Percentiles rank a stretch among this genome's conserved stretches.
Conservation (phyloP, 2,329 filamentous ascomycete genomes). For the Lecanicillium sp. region DNA sequence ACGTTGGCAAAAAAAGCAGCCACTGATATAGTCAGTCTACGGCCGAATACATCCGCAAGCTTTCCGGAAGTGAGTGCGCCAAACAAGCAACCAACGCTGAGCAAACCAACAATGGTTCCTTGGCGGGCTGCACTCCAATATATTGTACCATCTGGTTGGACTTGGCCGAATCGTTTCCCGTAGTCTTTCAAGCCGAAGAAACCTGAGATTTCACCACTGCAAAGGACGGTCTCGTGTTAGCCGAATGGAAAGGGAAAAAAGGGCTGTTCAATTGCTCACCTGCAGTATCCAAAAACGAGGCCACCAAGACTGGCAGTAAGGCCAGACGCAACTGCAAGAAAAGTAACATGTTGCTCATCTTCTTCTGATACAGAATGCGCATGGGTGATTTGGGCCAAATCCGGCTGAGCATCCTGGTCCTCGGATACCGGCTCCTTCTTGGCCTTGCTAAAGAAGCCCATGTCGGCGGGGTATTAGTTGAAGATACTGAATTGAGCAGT, state of each 20-base stretch:
- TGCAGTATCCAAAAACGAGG: slow-evolving; percentile 50
- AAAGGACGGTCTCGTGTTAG: slow-evolving; percentile 1
- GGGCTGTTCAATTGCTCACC: slow-evolving; percentile 23
- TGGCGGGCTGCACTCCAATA: slow-evolving; percentile 50
- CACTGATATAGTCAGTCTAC: slow-evolving; percentile 52
- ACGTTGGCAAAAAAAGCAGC: slow-evolving; percentile 55
- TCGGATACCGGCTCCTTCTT: too few relatives aligned
- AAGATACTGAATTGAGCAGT: too few relatives aligned
- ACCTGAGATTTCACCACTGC: slow-evolving; percentile 50
- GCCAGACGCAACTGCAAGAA: slow-evolving; percentile 39
- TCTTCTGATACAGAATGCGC: too few relatives aligned
- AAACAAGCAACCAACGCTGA: slow-evolving; percentile 50
- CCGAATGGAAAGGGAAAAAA: neutral
- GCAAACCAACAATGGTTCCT: slow-evolving; percentile 55
- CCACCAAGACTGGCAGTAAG: slow-evolving; percentile 45
- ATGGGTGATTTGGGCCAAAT: too few relatives aligned
- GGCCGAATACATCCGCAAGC: slow-evolving; percentile 53
- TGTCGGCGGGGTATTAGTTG: too few relatives aligned
- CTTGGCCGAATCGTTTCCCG: slow-evolving; percentile 41
- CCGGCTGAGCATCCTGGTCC: too few relatives aligned
- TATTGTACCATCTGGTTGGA: slow-evolving; percentile 27
- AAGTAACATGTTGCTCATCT: slow-evolving; percentile 24
- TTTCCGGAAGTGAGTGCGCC: slow-evolving; percentile 51
- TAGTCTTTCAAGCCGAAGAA: slow-evolving; percentile 55
- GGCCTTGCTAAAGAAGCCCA: too few relatives aligned